Conservation (phyloP, 2,329 filamentous ascomycete species). For the Karstenula rhodostoma region DNA sequence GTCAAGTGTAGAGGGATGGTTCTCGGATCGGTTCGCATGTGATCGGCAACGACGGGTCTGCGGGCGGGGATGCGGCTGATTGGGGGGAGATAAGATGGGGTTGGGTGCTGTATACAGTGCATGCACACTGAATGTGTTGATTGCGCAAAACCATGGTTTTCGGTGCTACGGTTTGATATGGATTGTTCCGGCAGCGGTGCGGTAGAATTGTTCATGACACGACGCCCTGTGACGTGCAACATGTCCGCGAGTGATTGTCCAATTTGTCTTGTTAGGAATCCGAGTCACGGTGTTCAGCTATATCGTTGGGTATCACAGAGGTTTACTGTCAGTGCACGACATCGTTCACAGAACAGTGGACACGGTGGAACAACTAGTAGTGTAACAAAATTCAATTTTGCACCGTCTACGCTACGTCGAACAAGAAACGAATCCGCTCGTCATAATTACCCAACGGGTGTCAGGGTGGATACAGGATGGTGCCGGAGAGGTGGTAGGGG, state of each 20-base stretch:
- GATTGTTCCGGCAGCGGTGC: too few relatives aligned
- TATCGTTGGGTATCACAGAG: neutral
- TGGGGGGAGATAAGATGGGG: too few relatives aligned
- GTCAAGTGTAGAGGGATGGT: neutral
- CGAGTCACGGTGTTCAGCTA: neutral
- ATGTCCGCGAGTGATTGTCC: neutral
- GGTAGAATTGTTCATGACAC: too few relatives aligned
- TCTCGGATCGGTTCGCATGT: neutral
- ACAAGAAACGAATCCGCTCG: neutral
- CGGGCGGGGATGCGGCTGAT: too few relatives aligned
- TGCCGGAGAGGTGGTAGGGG: constrained; percentile 8
- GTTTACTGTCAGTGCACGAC: neutral
- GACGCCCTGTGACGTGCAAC: too few relatives aligned
- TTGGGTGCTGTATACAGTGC: too few relatives aligned
- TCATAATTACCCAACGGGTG: neutral
- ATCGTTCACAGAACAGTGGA: neutral
- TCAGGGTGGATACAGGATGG: constrained; percentile 9
- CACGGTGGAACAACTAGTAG: neutral
- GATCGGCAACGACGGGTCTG: neutral
- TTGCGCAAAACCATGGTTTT: too few relatives aligned
- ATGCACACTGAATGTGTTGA: too few relatives aligned
- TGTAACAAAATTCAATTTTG: neutral
- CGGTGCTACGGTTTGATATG: too few relatives aligned
- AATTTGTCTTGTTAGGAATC: neutral
- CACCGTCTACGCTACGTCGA: constrained; percentile 5